Percentiles rank a stretch among this genome's conserved stretches.
Conservation (phyloP, 1,139 yeast species). For the Sugiyamaella paludigena region DNA sequence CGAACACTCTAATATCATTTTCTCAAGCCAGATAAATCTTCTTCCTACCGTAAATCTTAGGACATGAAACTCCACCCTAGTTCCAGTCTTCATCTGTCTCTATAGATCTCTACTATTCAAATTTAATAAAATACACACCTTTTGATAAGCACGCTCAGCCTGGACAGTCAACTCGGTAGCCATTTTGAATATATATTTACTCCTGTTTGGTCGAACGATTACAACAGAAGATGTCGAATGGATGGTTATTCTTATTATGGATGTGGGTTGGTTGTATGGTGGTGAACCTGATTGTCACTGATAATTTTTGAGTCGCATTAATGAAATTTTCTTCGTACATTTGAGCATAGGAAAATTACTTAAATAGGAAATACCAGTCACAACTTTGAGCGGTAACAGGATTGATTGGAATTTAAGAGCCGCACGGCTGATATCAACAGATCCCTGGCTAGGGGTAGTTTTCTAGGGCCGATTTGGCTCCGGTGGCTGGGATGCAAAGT, state of each 20-base stretch:
- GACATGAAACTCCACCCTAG: neutral
- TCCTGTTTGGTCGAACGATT: slow-evolving; percentile 12
- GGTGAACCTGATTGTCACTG: neutral
- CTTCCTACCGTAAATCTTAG: too few species aligned
- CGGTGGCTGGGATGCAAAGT: too few species aligned
- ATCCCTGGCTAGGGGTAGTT: too few species aligned
- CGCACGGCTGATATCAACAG: too few species aligned
- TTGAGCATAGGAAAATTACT: neutral
- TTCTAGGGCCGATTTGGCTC: too few species aligned
- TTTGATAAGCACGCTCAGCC: slow-evolving; percentile 99
- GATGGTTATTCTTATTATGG: too few species aligned
- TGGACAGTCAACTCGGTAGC: slow-evolving; percentile 99
- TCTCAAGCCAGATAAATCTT: too few species aligned
- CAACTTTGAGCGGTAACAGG: neutral
- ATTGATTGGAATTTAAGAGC: too few species aligned
- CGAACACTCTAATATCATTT: too few species aligned
- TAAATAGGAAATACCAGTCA: slow-evolving; percentile 7
- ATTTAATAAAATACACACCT: slow-evolving; percentile 55
- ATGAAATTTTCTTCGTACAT: slow-evolving; percentile 6
- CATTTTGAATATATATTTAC: slow-evolving; percentile 52
- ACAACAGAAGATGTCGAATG: slow-evolving; percentile 10
- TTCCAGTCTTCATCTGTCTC: neutral
- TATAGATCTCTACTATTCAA: too few species aligned
- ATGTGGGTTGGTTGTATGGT: too few species aligned
- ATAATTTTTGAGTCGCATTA: slow-evolving; percentile 5